Percentiles rank a stretch among this genome's conserved stretches.
phyloP scores from a whole-genome alignment of 2,329 filamentous ascomycete species.

The Aspergillus thermomutatus region DNA sequence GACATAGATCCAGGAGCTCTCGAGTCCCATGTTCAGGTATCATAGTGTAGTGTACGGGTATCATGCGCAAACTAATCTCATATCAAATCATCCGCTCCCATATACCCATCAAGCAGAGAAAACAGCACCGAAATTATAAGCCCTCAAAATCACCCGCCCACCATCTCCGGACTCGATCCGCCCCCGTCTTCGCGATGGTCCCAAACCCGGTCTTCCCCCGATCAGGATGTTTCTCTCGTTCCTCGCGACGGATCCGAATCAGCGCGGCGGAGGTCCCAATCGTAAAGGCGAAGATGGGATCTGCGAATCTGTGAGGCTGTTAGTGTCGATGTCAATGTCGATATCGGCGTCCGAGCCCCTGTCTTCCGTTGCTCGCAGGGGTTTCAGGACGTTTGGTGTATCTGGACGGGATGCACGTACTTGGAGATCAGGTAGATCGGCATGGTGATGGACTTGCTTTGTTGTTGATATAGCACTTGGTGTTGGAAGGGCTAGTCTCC shows the following conservation, averaged over 20 bases:
- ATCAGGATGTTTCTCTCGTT: conserved; percentile 46
- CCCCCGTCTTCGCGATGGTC: conserved; percentile 28
- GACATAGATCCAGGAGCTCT: too few species aligned
- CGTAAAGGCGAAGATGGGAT: conserved; percentile 51
- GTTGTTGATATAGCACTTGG: background rate
- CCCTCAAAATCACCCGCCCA: conserved; percentile 39
- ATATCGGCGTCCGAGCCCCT: background rate
- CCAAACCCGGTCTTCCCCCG: conserved; percentile 30
- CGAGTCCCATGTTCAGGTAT: background rate
- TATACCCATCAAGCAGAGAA: background rate
- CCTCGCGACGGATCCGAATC: conserved; percentile 53
- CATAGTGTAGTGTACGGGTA: background rate
- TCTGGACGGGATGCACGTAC: conserved; percentile 19
- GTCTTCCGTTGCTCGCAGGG: background rate
- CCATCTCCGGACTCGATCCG: conserved; percentile 34
- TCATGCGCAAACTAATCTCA: background rate
- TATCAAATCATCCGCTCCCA: background rate
- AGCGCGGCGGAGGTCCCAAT: conserved; percentile 53
- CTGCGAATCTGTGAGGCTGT: conserved; percentile 40
- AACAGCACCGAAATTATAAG: conserved; percentile 15
- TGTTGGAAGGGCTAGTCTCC: background rate
- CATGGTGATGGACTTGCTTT: conserved; percentile 11
- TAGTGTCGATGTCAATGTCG: conserved; percentile 5
- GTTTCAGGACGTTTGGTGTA: background rate
- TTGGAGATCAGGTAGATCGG: conserved; percentile 41